phyloP scores from a whole-genome alignment of 2,329 filamentous ascomycete genomes.

The Ceratocystis colombiana region DNA sequence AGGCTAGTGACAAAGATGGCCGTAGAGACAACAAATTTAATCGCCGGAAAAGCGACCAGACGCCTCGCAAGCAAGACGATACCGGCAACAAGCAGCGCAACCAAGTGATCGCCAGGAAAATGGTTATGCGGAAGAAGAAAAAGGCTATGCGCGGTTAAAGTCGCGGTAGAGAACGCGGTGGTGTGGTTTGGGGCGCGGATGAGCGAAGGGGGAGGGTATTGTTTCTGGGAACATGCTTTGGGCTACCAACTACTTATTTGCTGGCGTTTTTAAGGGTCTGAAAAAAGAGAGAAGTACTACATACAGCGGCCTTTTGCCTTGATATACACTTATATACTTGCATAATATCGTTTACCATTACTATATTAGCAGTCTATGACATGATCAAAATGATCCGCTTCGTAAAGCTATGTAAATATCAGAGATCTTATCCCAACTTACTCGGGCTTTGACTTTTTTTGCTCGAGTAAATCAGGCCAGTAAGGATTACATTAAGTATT shows the following conservation, averaged over 20 bases:
- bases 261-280: conserved; percentile 26
- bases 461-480: conserved; percentile 43
- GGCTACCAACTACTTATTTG: conserved; percentile 13
- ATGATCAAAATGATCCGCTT: neutral
- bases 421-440: neutral
- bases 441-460: neutral
- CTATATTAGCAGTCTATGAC: neutral
- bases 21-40: conserved; percentile 24
- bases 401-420: neutral
- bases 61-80: conserved; percentile 32
- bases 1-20: conserved; percentile 21
- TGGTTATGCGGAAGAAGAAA: conserved; percentile 24
- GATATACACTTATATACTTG: conserved; percentile 10
- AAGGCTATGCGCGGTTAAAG: conserved; percentile 21
- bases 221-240: conserved; percentile 11
- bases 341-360: neutral
- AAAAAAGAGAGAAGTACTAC: conserved; percentile 25
- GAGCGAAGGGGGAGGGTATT: conserved; percentile 4
- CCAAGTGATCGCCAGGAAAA: conserved; percentile 25
- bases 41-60: conserved; percentile 27
- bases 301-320: conserved; percentile 21
- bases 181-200: neutral
- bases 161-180: neutral
- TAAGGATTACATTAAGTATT: conserved; percentile 55
- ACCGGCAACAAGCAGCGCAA: conserved; percentile 30